phyloP scores from a whole-genome alignment of 805 yeast genomes.

The Candida easanensis region DNA sequence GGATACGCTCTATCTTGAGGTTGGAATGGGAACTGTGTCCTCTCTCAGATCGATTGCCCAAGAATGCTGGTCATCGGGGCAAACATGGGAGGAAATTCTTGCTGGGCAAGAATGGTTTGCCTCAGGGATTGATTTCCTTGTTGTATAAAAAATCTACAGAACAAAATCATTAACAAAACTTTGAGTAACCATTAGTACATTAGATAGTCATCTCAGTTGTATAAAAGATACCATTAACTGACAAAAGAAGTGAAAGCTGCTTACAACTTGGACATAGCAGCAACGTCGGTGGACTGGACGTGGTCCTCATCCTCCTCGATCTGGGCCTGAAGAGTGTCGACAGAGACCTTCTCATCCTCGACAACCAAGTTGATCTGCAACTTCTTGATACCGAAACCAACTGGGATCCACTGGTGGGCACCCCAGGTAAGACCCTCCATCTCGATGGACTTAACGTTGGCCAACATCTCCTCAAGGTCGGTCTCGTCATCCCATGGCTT shows the following conservation, averaged over 20 bases:
- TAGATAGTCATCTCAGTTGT: constrained; percentile 12
- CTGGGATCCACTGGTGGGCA: constrained; percentile 93
- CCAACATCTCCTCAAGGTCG: constrained; percentile 83
- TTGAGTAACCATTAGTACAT: constrained; percentile 18
- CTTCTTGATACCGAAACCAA: constrained; percentile 99
- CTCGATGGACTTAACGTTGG: constrained; percentile 80
- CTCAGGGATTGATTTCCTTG: constrained; percentile 48
- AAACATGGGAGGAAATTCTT: constrained; percentile 42
- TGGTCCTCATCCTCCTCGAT: constrained; percentile 95
- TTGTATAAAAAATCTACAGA: no score
- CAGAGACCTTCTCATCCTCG: constrained; percentile 94
- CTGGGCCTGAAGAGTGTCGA: constrained; percentile 78
- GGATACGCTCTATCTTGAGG: constrained; percentile 43
- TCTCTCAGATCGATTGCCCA: constrained; percentile 42
- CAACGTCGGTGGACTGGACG: constrained; percentile 98
- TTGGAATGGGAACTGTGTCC: constrained; percentile 52
- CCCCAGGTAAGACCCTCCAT: constrained; percentile 98
- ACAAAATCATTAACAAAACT: no score
- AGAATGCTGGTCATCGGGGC: constrained; percentile 45
- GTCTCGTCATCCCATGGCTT: constrained; percentile 99
- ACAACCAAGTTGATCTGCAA: constrained; percentile 97
- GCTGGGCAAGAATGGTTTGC: constrained; percentile 44
- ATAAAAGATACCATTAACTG: constrained; percentile 4
- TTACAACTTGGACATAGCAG: constrained; percentile 98
- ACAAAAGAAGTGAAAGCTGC: constrained; percentile 21